Evolutionary conservation across 129 eudicot species (phyloP).

Genomic region (Tanacetum coccineum): DNA sequence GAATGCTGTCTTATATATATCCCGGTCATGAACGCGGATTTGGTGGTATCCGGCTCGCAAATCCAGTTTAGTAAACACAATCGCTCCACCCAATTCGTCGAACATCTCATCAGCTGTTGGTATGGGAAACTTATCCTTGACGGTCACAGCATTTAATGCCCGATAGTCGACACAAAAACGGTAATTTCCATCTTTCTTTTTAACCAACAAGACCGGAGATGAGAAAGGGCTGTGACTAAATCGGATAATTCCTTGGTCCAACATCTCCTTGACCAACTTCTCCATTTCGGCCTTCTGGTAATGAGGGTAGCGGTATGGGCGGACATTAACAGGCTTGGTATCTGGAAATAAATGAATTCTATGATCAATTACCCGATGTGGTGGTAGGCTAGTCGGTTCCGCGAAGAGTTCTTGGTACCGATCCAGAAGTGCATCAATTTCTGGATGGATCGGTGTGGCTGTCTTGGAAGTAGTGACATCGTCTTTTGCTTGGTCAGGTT

Average conservation of each 20-base stretch:
- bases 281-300: conserved; percentile 3
- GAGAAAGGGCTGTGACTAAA: no score
- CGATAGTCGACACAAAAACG: no score
- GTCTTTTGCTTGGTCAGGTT: conserved; percentile 3
- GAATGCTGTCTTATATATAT: no score
- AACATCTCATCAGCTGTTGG: no score
- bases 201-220: background rate
- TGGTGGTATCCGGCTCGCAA: no score
- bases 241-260: background rate
- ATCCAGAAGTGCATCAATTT: background rate
- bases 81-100: no score
- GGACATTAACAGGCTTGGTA: background rate
- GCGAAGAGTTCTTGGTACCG: background rate
- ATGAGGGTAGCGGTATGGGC: background rate
- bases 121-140: no score
- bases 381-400: background rate
- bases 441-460: background rate
- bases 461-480: background rate
- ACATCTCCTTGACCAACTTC: background rate
- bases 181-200: background rate
- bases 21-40: no score
- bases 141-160: no score
- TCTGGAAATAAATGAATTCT: background rate
- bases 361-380: background rate
- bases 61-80: no score